Conservation (phyloP, 495 filamentous ascomycete species). For the Chaetomidium leptoderma region DNA sequence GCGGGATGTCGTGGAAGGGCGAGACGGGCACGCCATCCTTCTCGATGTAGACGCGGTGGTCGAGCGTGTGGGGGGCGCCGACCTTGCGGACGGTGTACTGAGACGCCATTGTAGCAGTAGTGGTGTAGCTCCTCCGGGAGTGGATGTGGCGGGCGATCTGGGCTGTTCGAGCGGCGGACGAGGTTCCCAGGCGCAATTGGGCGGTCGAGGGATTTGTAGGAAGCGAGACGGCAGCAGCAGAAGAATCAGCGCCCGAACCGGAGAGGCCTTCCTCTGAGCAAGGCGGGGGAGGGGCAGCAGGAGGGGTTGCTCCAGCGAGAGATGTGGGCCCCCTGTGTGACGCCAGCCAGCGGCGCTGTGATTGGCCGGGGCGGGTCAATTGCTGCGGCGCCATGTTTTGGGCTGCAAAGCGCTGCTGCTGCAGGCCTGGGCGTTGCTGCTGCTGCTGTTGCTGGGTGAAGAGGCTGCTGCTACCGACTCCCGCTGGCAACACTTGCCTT, state of each 20-base stretch:
- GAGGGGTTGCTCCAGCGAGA: constrained; percentile 23
- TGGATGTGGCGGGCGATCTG: constrained; percentile 56
- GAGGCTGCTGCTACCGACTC: constrained; percentile 4
- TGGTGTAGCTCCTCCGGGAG: constrained; percentile 19
- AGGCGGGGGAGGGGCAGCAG: constrained; percentile 45
- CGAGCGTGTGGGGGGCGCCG: constrained; percentile 83
- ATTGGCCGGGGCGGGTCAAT: constrained; percentile 31
- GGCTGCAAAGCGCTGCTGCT: constrained; percentile 10
- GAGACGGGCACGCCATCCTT: constrained; percentile 92
- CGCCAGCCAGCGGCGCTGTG: constrained; percentile 30
- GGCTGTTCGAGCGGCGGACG: constrained; percentile 45
- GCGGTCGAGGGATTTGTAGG: constrained; percentile 21
- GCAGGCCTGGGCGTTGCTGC: neutral
- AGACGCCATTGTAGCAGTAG: constrained; percentile 48
- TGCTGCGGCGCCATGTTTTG: constrained; percentile 23
- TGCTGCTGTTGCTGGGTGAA: constrained; percentile 7
- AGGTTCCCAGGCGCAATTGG: constrained; percentile 38
- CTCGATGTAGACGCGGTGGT: constrained; percentile 96
- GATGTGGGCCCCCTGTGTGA: constrained; percentile 27
- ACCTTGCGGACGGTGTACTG: constrained; percentile 75
- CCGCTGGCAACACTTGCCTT: constrained; percentile 12
- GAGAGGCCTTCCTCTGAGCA: constrained; percentile 23
- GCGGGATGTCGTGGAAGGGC: constrained; percentile 96
- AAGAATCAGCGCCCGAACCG: constrained; percentile 13
- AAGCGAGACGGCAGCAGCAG: constrained; percentile 5